Base-by-base conservation (phyloP, 202 grass and related monocot species). In the Bolboschoenoplectus hybrid region DNA sequence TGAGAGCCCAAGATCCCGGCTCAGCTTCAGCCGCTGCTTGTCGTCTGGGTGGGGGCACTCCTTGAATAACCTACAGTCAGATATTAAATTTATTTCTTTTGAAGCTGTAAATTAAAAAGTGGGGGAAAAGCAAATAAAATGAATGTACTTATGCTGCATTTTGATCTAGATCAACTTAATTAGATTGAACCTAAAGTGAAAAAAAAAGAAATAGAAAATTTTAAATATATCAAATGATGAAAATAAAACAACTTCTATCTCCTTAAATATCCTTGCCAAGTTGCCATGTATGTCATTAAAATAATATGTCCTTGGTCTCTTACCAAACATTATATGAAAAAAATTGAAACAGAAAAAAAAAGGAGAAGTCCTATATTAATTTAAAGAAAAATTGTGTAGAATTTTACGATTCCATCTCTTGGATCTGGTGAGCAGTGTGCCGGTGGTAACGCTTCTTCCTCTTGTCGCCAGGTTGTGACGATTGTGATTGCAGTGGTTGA, bases 361-460 rank as follows among this genome's bases (percentile, higher is more conserved):
- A 3, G 17, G 1, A 36, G 16, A 51, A 38, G 6, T 38, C 60
- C 34, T 16, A 80, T 57, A 40, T 80, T 26, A 26, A 26, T 26
- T 46, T 46, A 1, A 67, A 34, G 7, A 47, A 34, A n/a, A 6
- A 0, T 51, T 14, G 20, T 40, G 36, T 80, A 46, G 11, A 14
- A 9, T 66, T 92, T 88, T 88, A 99, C 97, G 97, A 86, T 86
- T 99, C 97, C 97, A 99, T 99, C 88, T 94, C 89, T 78, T 99
- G 93, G 79, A 99, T 99, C 97, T 99, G 97, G 76, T 92, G 93
- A 26, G 93, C 85, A 17, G 97, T 96, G 90, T 99, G 97, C 46
- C 97, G 93, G 83, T 99, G 97, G 88, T 99, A 99, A 0, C 97
- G 90, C 90, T 99, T 99, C 93, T 96, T 90, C 81, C 84, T 99